Base-by-base conservation (phyloP, 495 filamentous ascomycete species). In the Hypoxylon cercidicola region DNA sequence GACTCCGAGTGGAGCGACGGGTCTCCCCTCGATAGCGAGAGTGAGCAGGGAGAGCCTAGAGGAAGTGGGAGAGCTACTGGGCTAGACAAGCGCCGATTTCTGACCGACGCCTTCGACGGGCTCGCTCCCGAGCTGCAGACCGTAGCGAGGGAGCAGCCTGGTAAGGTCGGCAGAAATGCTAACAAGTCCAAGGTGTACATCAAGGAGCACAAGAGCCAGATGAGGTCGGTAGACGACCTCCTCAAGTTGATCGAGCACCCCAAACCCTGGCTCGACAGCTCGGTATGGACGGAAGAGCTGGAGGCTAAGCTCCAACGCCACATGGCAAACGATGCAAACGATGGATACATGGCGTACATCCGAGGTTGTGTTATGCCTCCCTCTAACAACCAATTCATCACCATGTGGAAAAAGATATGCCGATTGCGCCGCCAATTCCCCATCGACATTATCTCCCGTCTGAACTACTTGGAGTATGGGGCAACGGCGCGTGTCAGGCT, bases 371-470 rank as follows among this genome's bases (percentile, higher is more conserved):
- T 3, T 18, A 1, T 46, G 43, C 43, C 43, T 7, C 6, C 9
- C 9, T 21, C 19, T 7, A 46, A 46, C 11, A 21, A 6, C 1
- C 16, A 25, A 1, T 25, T 46, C 19, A 3, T 46, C 1, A 6
- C 43, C 3, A 46, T 46, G 43, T 46, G 43, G 43, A 21, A 46
- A 18, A 46, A 46, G 43, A 3, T 46, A 10, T 21, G 19, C 10
- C 19, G 43, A 5, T 5, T 46, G 11, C 19, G 43, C 43, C 19
- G 43, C 9, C 21, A 25, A 11, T 25, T 46, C 19, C 43, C 43
- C 19, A 23, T 9, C 6, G 43, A 46, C 7, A 46, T 46, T 4
- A 46, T 46, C 1, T 46, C 43, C 1, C 43, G 18, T 5, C 10
- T 46, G 4, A 9, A 23, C 19, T 25, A 21, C 11, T 9, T 46